phyloP scores from a whole-genome alignment of 2,329 filamentous ascomycete species.

The Colletotrichum sp. region DNA sequence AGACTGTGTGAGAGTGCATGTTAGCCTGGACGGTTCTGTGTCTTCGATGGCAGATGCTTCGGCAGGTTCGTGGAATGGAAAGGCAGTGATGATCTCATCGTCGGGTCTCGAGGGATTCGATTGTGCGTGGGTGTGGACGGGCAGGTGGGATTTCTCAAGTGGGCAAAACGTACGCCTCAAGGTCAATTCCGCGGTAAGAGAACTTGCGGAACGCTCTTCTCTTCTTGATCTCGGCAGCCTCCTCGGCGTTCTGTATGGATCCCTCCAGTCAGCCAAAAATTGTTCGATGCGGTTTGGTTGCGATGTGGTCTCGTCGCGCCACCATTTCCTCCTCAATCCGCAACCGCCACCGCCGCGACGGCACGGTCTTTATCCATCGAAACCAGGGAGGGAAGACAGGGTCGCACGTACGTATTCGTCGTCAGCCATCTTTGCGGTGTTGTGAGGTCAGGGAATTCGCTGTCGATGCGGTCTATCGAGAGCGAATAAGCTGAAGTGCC shows the following conservation, averaged over 20 bases:
- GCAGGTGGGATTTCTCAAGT: slow-evolving; percentile 35
- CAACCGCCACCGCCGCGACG: background rate
- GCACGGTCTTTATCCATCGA: background rate
- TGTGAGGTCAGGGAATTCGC: slow-evolving; percentile 46
- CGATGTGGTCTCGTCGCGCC: background rate
- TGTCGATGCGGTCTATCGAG: slow-evolving; percentile 48
- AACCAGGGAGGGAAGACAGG: slow-evolving; percentile 17
- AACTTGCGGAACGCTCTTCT: slow-evolving; percentile 99
- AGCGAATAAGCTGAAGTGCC: slow-evolving; percentile 39
- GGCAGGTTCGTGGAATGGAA: background rate
- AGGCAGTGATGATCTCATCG: background rate
- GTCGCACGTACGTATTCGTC: slow-evolving; percentile 77
- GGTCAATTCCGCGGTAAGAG: slow-evolving; percentile 98
- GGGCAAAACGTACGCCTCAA: slow-evolving; percentile 84
- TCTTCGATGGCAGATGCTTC: background rate
- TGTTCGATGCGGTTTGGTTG: slow-evolving; percentile 25
- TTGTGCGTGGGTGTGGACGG: slow-evolving; percentile 2
- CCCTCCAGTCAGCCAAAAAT: slow-evolving; percentile 25
- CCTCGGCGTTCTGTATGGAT: slow-evolving; percentile 81
- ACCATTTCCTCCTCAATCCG: background rate
- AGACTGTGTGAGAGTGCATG: slow-evolving; percentile 65
- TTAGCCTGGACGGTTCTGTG: slow-evolving; percentile 18
- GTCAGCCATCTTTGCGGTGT: slow-evolving; percentile 78
- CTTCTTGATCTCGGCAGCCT: slow-evolving; percentile 99
- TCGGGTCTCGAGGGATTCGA: background rate